Conservation (phyloP, 1,139 yeast genomes). For the Meyerozyma smithsonii region DNA sequence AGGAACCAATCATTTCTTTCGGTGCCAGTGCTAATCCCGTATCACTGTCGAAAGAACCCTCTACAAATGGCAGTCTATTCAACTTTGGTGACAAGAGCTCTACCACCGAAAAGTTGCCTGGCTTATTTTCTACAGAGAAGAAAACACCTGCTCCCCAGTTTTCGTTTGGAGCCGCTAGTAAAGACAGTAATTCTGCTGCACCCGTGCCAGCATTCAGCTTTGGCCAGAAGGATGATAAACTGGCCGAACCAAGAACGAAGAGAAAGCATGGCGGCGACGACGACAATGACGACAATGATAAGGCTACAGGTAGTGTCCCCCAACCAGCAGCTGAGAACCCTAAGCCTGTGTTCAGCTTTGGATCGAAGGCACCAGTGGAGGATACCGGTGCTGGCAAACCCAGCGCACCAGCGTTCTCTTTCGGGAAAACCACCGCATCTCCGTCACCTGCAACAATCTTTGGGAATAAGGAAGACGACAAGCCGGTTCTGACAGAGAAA, state of each 20-base stretch:
- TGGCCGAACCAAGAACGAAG: neutral
- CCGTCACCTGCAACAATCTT: constrained; percentile 2
- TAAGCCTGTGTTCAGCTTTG: constrained; percentile 9
- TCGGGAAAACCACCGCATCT: constrained; percentile 6
- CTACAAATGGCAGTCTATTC: neutral
- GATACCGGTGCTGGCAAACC: neutral
- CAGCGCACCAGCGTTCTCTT: constrained; percentile 4
- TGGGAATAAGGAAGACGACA: neutral
- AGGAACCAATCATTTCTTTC: too few species aligned
- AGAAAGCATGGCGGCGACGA: neutral
- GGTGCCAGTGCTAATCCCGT: too few species aligned
- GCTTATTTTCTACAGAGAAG: neutral
- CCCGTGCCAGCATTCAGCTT: constrained; percentile 7
- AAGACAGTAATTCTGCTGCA: neutral
- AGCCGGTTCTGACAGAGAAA: too few species aligned
- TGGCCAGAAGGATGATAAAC: constrained; percentile 5
- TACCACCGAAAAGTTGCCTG: neutral
- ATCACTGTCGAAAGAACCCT: too few species aligned
- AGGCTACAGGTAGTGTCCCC: neutral
- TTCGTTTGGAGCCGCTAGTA: neutral
- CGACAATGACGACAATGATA: neutral
- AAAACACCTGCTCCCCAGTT: too few species aligned
- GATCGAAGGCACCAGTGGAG: neutral
- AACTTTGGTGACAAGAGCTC: neutral
- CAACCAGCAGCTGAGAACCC: neutral